Base-by-base conservation (phyloP, 2,329 filamentous ascomycete genomes). In the Hypoxylon sp. region DNA sequence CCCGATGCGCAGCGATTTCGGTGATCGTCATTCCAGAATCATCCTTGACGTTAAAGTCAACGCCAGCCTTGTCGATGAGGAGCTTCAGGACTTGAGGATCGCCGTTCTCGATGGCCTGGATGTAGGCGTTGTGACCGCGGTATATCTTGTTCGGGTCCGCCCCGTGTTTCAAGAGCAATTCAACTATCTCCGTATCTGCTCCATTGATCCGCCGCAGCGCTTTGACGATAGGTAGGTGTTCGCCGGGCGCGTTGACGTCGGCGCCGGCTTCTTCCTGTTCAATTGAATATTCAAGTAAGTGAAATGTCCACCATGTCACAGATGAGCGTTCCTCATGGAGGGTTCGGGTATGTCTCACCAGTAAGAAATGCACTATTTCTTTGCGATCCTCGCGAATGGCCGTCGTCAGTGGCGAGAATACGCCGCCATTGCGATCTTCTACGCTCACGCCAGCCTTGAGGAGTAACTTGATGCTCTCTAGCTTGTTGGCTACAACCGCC, bases 141-240 rank as follows among this genome's bases (percentile, higher is more conserved):
- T 90, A 90, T 65, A 89, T 79, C 75, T 86, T 85, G 78, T 92
- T 92, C 49, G 89, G 87, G 71, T 91, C 87, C 1, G 87, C 89
- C 8, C 89, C 89, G 64, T 84, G 82, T 9, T 83, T 83, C 6
- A 92, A 81, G 4, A 92, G 80, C 78, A 89, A 80, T 74, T 89
- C 84, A 30, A 91, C 81, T 57, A 90, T 86, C 40, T 87, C 84
- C 0, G 84, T 83, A 69, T 90, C 84, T 32, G 82, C 80, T 7
- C 82, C 81, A 56, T 84, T 80, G 70, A 85, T 85, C 20, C 87
- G 81, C 2, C 89, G 84, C 45, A 92, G 82, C 1, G 89, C 87
- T 76, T 91, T 92, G 75, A 92, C 88, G 55, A 92, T 84, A 6
- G 89, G 89, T 9, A 92, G 78, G 75, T 92, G 89, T 79, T 92